phyloP scores from a whole-genome alignment of 331 rosid species.

The Cucumis variabilis region DNA sequence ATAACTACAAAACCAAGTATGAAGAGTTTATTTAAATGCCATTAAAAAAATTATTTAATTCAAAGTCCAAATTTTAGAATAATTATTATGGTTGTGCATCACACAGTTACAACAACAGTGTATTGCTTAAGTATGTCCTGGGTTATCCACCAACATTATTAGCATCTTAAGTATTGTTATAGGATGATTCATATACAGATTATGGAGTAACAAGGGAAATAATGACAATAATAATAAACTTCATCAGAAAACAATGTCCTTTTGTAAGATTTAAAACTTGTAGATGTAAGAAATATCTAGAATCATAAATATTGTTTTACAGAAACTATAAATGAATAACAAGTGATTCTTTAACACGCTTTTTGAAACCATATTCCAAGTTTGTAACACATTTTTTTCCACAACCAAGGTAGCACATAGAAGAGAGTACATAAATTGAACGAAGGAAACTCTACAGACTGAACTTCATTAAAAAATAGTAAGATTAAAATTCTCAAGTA shows the following conservation, averaged over 20 bases:
- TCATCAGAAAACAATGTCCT: conserved; percentile 2
- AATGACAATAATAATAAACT: background rate
- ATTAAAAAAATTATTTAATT: background rate
- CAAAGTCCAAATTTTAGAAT: background rate
- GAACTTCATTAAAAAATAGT: background rate
- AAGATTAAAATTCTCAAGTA: background rate
- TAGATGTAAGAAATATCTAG: background rate
- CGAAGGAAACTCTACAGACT: background rate
- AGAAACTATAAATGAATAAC: background rate
- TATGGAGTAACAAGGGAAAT: background rate
- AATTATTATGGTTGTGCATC: background rate
- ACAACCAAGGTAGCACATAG: background rate
- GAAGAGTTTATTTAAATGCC: background rate
- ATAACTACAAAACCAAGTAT: conserved; percentile 61
- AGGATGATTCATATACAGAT: background rate
- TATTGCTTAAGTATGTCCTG: background rate
- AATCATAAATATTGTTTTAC: background rate
- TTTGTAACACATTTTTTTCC: background rate
- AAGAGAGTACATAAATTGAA: background rate
- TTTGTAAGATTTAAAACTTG: background rate
- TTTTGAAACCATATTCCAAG: background rate
- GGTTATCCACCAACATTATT: background rate
- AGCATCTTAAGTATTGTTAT: background rate
- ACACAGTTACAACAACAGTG: background rate
- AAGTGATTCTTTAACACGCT: background rate